phyloP scores from a whole-genome alignment of 2,329 filamentous ascomycete species.

The Ophiostoma australiae region DNA sequence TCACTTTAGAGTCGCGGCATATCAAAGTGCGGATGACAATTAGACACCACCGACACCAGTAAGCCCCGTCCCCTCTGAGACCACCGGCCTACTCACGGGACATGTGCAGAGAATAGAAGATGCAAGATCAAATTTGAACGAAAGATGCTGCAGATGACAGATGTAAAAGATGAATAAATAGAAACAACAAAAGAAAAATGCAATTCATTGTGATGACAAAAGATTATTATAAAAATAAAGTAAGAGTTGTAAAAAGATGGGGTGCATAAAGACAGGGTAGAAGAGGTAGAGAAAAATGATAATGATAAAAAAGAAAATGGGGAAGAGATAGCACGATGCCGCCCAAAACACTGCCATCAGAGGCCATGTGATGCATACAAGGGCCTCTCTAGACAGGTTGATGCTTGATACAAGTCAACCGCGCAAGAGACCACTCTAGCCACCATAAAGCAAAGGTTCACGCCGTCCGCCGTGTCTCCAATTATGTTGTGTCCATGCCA shows the following conservation, averaged over 20 bases:
- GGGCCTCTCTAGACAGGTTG: neutral
- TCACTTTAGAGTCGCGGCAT: neutral
- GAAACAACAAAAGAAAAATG: conserved; percentile 6
- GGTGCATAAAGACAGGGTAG: conserved; percentile 14
- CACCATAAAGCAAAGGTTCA: conserved; percentile 15
- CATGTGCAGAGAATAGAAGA: neutral
- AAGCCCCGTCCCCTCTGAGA: neutral
- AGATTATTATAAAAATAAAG: conserved; percentile 11
- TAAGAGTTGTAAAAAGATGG: conserved; percentile 14
- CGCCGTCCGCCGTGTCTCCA: conserved; percentile 19
- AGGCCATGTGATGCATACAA: neutral
- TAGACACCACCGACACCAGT: neutral
- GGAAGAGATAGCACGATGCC: conserved; percentile 20
- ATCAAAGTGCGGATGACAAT: neutral
- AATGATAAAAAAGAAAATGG: conserved; percentile 11
- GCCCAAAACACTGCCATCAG: conserved; percentile 6
- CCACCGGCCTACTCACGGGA: neutral
- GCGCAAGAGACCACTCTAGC: neutral
- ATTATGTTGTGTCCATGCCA: conserved; percentile 18
- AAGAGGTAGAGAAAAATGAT: conserved; percentile 14
- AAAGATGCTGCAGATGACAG: neutral
- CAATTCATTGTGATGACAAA: conserved; percentile 20
- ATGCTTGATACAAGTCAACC: neutral
- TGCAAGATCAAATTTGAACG: neutral
- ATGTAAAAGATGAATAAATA: neutral